Evolutionary conservation across 495 filamentous ascomycete species (phyloP).

Genomic region (Extremus antarcticus): DNA sequence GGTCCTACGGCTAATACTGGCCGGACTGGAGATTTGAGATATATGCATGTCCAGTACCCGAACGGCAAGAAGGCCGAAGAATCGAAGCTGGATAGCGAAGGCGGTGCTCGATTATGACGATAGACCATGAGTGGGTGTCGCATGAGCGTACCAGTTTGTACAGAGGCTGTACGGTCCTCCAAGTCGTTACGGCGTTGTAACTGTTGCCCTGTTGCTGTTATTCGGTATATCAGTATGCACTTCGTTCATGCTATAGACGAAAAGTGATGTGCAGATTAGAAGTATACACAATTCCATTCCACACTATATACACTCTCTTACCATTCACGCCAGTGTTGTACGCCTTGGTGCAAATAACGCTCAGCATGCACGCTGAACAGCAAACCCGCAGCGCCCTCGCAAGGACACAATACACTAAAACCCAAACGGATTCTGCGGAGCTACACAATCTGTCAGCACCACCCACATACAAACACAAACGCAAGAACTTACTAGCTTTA

Average conservation of each 20-base stretch:
- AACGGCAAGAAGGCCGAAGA: not conserved
- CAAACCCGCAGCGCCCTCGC: not conserved
- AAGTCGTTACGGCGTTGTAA: too few species aligned
- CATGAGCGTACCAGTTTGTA: too few species aligned
- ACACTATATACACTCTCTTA: not conserved
- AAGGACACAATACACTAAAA: slow-evolving; percentile 49
- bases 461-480: slow-evolving; percentile 4
- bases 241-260: too few species aligned
- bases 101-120: not conserved
- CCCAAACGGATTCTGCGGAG: slow-evolving; percentile 85
- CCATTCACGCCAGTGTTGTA: not conserved
- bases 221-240: too few species aligned
- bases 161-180: too few species aligned
- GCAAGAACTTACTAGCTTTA: slow-evolving; percentile 75
- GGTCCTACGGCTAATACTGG: not conserved
- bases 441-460: slow-evolving; percentile 33
- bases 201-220: too few species aligned
- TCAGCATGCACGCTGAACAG: not conserved
- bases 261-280: too few species aligned
- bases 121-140: too few species aligned
- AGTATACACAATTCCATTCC: not conserved
- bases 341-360: not conserved
- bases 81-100: not conserved
- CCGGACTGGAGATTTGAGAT: not conserved
- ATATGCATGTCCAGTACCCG: not conserved